Conservation (phyloP, 257 asterid species). For the Ilex aquifolium region DNA sequence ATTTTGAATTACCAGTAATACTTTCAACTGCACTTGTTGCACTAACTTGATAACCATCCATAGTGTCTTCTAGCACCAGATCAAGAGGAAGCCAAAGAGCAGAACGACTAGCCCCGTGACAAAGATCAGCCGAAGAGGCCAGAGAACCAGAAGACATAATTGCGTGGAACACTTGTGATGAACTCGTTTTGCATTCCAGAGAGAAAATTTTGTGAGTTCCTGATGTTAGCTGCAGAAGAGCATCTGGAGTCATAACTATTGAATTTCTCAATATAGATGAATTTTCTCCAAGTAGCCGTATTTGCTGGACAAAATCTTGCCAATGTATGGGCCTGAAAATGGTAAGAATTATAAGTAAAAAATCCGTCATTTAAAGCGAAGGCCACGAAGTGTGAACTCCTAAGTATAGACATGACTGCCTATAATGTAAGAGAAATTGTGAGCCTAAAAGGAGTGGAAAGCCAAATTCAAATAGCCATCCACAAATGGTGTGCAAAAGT, state of each 20-base stretch:
- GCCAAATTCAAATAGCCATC: neutral
- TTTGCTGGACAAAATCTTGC: constrained; percentile 53
- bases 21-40: constrained; percentile 88
- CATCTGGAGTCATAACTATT: constrained; percentile 31
- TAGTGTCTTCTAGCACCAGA: constrained; percentile 85
- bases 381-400: neutral
- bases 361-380: neutral
- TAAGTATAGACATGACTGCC: neutral
- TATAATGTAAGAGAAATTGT: neutral
- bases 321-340: constrained; percentile 59
- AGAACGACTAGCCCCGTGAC: constrained; percentile 66
- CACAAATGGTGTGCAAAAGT: too few species aligned
- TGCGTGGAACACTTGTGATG: constrained; percentile 35
- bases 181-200: constrained; percentile 31
- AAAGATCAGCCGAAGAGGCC: constrained; percentile 53
- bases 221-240: constrained; percentile 45
- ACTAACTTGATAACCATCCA: constrained; percentile 86
- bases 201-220: constrained; percentile 25
- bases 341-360: constrained; percentile 2
- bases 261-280: constrained; percentile 63
- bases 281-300: constrained; percentile 57
- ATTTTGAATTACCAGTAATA: constrained; percentile 52
- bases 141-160: constrained; percentile 45
- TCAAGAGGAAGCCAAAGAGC: constrained; percentile 95
- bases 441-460: neutral